Evolutionary conservation across 495 filamentous ascomycete genomes (phyloP).

Genomic region (Trichoderma parareesei): DNA sequence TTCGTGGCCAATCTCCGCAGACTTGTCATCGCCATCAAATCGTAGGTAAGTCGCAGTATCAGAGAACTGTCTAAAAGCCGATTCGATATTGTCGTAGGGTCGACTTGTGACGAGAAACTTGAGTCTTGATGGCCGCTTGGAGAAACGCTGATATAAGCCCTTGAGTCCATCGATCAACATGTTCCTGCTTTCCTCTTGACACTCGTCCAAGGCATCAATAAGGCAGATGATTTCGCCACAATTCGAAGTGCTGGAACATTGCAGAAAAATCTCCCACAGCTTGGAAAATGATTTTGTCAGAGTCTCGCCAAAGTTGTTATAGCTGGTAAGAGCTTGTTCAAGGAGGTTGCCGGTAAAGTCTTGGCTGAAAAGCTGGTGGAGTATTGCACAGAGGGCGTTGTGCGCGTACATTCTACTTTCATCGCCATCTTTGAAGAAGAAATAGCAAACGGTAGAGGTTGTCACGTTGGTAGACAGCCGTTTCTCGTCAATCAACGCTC

Average conservation of each 20-base stretch:
- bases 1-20: constrained; percentile 25
- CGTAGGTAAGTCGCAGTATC: constrained; percentile 16
- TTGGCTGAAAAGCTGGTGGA: constrained; percentile 30
- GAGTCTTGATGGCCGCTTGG: constrained; percentile 14
- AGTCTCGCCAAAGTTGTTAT: constrained; percentile 17
- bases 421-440: constrained; percentile 35
- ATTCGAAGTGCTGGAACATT: constrained; percentile 22
- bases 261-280: constrained; percentile 34
- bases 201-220: constrained; percentile 39
- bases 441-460: constrained; percentile 27
- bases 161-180: constrained; percentile 21
- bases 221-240: constrained; percentile 35
- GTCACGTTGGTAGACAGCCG: constrained; percentile 16
- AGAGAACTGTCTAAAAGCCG: constrained; percentile 17
- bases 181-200: constrained; percentile 18
- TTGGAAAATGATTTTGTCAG: constrained; percentile 27
- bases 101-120: constrained; percentile 33
- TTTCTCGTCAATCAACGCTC: constrained; percentile 24
- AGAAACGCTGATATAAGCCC: constrained; percentile 18
- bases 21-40: constrained; percentile 27
- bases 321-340: constrained; percentile 18
- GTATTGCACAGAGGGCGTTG: constrained; percentile 26
- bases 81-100: constrained; percentile 26
- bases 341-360: constrained; percentile 17
- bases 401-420: constrained; percentile 15